Evolutionary conservation across 768 basidiomycete species (phyloP), one percentile per base, ranked within the genome.

Genomic region (Asterophora parasitica): DNA sequence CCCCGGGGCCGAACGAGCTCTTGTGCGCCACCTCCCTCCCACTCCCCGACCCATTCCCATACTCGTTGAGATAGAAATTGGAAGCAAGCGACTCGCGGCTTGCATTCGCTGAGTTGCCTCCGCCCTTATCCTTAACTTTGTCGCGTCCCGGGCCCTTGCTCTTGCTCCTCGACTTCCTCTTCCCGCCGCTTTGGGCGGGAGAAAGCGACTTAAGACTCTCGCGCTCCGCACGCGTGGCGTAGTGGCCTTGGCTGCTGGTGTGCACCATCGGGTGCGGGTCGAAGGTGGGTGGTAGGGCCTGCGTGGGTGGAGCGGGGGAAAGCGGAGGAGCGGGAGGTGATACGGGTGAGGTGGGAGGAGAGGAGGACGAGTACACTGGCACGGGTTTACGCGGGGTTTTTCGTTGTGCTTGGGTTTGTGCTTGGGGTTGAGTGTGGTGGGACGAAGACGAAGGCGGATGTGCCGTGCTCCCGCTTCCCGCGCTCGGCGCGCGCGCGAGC

Each of bases 1-100:
- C 58, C 7, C 54, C 58, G 8, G 54, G 56, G 23, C 58, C 57
- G 32, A 60, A 60, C 40, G 57, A 58, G 40, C 41, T 58, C 37
- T 60, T 60, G 35, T 60, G 59, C 4, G n/a, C 48, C 26, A 60
- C 41, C 15, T 23, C 39, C 33, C 12, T 23, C 23, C 23, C 23
- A 23, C 23, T 23, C 23, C 23, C 23, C 3, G 23, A 3, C 23
- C 3, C 23, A 23, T 23, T 23, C 23, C 23, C 23, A 23, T 6
- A 6, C 23, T 23, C 23, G 23, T 23, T 3, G 3, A 23, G 6
- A 23, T 3, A 3, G 23, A 6, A 3, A 23, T 23, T 3, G 3
- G 23, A 23, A 23, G 23, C 33, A 13, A 51, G 9, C 11, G 48
- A 43, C 35, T 55, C 53, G 26, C 44, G 38, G 20, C 53, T 55